Percentiles rank a stretch among this genome's conserved stretches.
Evolutionary conservation across 768 basidiomycete genomes (phyloP).

Genomic region (Arthromyces matolae): DNA sequence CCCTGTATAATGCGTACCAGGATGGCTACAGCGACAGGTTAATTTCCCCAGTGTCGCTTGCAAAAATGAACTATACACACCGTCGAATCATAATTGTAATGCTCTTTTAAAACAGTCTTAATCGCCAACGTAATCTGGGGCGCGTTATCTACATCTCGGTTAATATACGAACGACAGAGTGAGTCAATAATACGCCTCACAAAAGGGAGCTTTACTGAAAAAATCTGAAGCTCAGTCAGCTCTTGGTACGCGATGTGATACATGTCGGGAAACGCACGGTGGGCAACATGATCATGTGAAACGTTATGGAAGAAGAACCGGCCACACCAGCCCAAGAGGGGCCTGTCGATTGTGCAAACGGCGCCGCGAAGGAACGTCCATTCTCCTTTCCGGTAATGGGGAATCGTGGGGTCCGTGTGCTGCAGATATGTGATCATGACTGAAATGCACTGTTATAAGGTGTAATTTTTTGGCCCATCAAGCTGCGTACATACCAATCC

Average conservation of each 20-base stretch:
- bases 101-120: slow-evolving; percentile 41
- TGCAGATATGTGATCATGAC: slow-evolving; percentile 59
- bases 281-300: slow-evolving; percentile 45
- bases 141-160: slow-evolving; percentile 45
- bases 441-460: slow-evolving; percentile 17
- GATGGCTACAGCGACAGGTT: too few species aligned
- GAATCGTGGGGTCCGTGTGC: slow-evolving; percentile 54
- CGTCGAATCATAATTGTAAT: slow-evolving; percentile 57
- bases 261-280: slow-evolving; percentile 32
- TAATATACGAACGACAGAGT: neutral
- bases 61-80: slow-evolving; percentile 27
- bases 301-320: slow-evolving; percentile 59
- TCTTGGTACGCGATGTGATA: neutral
- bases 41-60: too few species aligned
- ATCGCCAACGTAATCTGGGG: slow-evolving; percentile 50
- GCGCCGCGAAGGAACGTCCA: slow-evolving; percentile 60
- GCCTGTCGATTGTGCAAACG: slow-evolving; percentile 51
- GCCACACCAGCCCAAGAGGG: slow-evolving; percentile 55
- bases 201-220: slow-evolving; percentile 50
- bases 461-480: too few species aligned
- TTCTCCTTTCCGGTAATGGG: slow-evolving; percentile 48
- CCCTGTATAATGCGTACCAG: slow-evolving; percentile 48
- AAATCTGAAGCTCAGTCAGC: slow-evolving; percentile 28
- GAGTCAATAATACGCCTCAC: slow-evolving; percentile 18
- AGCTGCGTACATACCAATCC: slow-evolving; percentile 30